phyloP scores from a whole-genome alignment of 2,329 filamentous ascomycete species.

The Mariannaea sp. region DNA sequence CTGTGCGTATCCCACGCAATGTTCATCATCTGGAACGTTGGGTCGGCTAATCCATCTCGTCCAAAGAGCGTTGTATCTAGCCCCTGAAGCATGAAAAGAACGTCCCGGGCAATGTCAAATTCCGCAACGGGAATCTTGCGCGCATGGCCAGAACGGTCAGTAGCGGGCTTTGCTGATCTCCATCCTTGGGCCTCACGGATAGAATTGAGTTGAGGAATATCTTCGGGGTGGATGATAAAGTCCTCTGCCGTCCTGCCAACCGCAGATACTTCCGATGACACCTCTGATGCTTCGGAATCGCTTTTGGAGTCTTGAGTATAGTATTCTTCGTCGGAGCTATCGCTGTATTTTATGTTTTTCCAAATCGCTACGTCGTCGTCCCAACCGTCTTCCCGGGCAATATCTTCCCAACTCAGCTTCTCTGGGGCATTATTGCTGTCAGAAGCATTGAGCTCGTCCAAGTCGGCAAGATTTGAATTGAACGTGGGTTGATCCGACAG shows the following conservation, averaged over 20 bases:
- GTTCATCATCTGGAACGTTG: conserved; percentile 52
- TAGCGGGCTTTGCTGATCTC: conserved; percentile 43
- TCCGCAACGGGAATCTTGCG: conserved; percentile 65
- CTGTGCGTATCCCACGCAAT: conserved; percentile 56
- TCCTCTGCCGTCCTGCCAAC: conserved; percentile 36
- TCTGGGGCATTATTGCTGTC: conserved; percentile 50
- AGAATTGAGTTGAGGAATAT: conserved; percentile 39
- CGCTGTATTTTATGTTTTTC: conserved; percentile 70
- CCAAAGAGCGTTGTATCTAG: conserved; percentile 75
- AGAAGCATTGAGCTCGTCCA: conserved; percentile 58
- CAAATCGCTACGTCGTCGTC: conserved; percentile 70
- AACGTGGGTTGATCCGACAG: conserved; percentile 80
- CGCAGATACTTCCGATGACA: conserved; percentile 37
- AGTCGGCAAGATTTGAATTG: conserved; percentile 66
- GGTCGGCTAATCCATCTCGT: conserved; percentile 44
- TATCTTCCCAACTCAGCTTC: conserved; percentile 75
- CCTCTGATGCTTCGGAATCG: conserved; percentile 40
- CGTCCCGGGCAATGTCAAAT: conserved; percentile 74
- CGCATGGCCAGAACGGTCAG: conserved; percentile 40
- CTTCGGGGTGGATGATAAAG: conserved; percentile 44
- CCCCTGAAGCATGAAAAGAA: conserved; percentile 83
- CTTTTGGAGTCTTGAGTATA: conserved; percentile 45
- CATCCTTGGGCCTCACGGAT: conserved; percentile 44
- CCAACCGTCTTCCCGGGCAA: conserved; percentile 77
- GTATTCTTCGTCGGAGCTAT: conserved; percentile 63